Conservation (phyloP, 345 rosid genomes). For the Brassica juncea region DNA sequence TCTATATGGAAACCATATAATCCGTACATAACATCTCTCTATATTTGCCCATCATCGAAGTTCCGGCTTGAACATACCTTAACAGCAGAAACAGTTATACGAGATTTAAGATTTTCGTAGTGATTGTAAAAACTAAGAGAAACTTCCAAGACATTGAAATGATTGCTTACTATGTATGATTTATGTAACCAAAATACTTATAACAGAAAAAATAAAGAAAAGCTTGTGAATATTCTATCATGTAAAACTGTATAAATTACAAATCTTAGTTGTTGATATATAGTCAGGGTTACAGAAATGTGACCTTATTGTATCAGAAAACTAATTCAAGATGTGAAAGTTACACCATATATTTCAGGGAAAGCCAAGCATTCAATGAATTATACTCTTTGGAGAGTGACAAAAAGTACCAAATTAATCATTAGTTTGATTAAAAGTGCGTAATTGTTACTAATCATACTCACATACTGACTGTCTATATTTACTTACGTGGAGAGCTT, state of each 20-base stretch:
- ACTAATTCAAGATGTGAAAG: constrained; percentile 6
- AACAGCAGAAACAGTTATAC: neutral
- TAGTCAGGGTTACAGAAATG: neutral
- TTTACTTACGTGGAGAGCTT: constrained; percentile 36
- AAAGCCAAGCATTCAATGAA: neutral
- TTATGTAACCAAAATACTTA: neutral
- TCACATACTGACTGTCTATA: neutral
- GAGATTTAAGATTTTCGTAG: neutral
- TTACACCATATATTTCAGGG: constrained; percentile 4
- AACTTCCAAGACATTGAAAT: neutral
- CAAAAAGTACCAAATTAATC: constrained; percentile 8
- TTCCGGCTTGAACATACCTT: neutral
- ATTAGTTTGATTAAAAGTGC: constrained; percentile 32
- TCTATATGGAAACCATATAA: neutral
- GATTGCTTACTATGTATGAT: neutral
- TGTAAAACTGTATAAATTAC: neutral
- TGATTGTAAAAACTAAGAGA: neutral
- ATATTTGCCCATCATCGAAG: neutral
- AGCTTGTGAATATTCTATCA: neutral
- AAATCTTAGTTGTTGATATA: neutral
- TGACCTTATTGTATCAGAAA: neutral
- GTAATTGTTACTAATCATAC: constrained; percentile 32
- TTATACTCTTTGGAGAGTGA: constrained; percentile 13
- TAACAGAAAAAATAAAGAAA: neutral
- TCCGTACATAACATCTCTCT: constrained; percentile 3